phyloP scores from a whole-genome alignment of 129 eudicot genomes.

The Artemisia annua region DNA sequence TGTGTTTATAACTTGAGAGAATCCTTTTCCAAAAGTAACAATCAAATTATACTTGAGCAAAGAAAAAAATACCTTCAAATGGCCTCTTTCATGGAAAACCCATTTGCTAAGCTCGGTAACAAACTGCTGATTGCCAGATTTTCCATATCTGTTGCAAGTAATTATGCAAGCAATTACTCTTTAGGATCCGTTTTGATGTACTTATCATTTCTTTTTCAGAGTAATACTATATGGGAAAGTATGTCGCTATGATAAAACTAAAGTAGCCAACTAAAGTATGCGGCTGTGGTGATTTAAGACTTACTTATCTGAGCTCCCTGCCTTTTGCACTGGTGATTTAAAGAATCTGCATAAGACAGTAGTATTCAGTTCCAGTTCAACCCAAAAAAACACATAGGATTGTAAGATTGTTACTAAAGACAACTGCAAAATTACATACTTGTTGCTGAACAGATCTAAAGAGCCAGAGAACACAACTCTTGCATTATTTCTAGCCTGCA shows the following conservation, averaged over 20 bases:
- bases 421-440: conserved; percentile 41
- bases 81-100: conserved; percentile 99
- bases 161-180: background rate
- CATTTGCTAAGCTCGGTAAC: conserved; percentile 92
- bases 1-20: too few species aligned
- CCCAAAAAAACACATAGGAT: background rate
- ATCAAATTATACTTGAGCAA: background rate
- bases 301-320: conserved; percentile 73
- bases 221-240: too few species aligned
- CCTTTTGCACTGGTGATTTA: conserved; percentile 82
- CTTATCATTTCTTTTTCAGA: too few species aligned
- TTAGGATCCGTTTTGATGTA: too few species aligned
- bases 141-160: conserved; percentile 56
- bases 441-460: conserved; percentile 74
- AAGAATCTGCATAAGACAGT: conserved; percentile 56
- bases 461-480: conserved; percentile 80
- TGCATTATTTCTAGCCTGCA: conserved; percentile 97
- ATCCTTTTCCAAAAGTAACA: conserved; percentile 13
- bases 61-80: conserved; percentile 65
- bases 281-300: background rate
- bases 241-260: too few species aligned
- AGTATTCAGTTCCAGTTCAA: conserved; percentile 17
- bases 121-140: conserved; percentile 92
- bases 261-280: background rate
- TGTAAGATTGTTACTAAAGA: background rate